Evolutionary conservation across 1,284 basidiomycete genomes (phyloP).

Genomic region (Cystobasidium pallidum): DNA sequence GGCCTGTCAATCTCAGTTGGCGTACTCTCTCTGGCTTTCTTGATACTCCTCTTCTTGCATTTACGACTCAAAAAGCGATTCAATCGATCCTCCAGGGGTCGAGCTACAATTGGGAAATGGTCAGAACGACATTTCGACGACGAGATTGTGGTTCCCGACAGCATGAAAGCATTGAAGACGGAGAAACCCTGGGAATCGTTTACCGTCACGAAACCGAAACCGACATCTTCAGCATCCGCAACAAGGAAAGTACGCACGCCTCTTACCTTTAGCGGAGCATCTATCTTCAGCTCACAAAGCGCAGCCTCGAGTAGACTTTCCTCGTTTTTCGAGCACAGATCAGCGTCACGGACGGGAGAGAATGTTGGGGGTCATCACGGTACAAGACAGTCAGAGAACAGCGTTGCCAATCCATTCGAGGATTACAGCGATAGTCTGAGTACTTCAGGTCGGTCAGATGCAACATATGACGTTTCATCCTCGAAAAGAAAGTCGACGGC

Average conservation of each 20-base stretch:
- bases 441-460: constrained; percentile 4
- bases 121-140: background rate
- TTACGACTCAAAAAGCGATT: background rate
- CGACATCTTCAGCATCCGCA: background rate
- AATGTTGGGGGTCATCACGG: background rate
- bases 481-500: constrained; percentile 4
- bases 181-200: constrained; percentile 10
- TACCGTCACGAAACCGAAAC: background rate
- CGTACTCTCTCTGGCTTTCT: constrained; percentile 5
- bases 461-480: background rate
- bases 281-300: background rate
- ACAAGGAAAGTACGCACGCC: background rate
- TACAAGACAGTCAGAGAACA: background rate
- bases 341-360: constrained; percentile 3
- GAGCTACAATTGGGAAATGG: constrained; percentile 12
- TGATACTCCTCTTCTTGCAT: constrained; percentile 6
- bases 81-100: background rate
- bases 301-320: background rate
- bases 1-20: constrained; percentile 5
- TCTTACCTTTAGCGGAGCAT: background rate
- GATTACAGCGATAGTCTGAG: constrained; percentile 6
- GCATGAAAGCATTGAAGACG: background rate
- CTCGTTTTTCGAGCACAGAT: constrained; percentile 11
- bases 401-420: constrained; percentile 1
- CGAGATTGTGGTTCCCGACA: background rate